Evolutionary conservation across 495 filamentous ascomycete species (phyloP).

Genomic region (Glonium stellatum): DNA sequence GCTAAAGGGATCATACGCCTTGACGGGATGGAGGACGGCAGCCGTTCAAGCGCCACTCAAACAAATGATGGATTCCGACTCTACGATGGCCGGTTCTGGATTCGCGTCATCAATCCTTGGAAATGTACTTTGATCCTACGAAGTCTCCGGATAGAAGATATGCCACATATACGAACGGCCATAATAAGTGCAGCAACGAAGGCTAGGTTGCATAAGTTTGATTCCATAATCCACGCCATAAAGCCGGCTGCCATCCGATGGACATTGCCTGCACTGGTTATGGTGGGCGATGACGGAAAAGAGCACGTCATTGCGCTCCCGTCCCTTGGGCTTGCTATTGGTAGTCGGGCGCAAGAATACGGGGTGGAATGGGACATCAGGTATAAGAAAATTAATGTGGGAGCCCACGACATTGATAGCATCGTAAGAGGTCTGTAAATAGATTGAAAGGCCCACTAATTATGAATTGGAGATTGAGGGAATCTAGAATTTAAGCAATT

Average conservation of each 20-base stretch:
- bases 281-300: neutral
- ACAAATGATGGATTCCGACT: constrained; percentile 34
- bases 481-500: neutral
- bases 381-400: constrained; percentile 32
- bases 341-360: neutral
- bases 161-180: neutral
- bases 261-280: constrained; percentile 22
- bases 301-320: constrained; percentile 25
- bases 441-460: neutral
- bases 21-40: constrained; percentile 9
- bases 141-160: constrained; percentile 8
- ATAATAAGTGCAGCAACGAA: neutral
- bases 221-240: neutral
- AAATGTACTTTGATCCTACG: constrained; percentile 6
- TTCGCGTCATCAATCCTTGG: constrained; percentile 46
- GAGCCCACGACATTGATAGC: neutral
- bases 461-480: too few relatives aligned
- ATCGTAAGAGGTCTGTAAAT: neutral
- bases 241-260: constrained; percentile 1
- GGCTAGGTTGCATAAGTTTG: neutral
- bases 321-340: constrained; percentile 10
- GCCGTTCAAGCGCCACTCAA: constrained; percentile 29
- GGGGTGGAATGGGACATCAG: constrained; percentile 22
- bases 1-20: neutral
- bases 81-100: constrained; percentile 83